Evolutionary conservation across 441 rosid genomes (phyloP).

Genomic region (Syzygium syzygioides): DNA sequence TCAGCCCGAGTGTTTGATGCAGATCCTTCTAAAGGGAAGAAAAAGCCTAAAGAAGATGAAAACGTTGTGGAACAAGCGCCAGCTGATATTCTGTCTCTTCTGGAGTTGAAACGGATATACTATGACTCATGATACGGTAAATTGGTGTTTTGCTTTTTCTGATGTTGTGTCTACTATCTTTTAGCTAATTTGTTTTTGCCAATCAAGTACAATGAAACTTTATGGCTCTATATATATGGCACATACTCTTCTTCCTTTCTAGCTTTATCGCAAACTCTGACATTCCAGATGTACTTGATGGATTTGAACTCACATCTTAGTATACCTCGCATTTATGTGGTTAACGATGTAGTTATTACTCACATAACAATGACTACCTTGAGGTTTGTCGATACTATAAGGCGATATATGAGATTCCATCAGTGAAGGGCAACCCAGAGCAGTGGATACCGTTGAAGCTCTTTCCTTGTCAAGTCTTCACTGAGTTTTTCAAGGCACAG

Average conservation of each 20-base stretch:
- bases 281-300: no score
- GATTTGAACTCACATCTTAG: neutral
- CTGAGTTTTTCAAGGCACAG: neutral
- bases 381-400: slow-evolving; percentile 92
- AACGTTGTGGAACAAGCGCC: slow-evolving; percentile 82
- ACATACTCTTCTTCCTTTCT: neutral
- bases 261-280: neutral
- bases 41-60: slow-evolving; percentile 92
- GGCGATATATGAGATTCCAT: slow-evolving; percentile 84
- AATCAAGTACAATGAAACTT: neutral
- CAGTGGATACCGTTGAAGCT: slow-evolving; percentile 70
- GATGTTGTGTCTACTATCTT: neutral
- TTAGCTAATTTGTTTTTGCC: neutral
- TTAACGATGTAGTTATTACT: slow-evolving; percentile 51
- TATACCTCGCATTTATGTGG: neutral
- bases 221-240: neutral
- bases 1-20: slow-evolving; percentile 87
- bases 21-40: slow-evolving; percentile 76
- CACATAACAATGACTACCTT: slow-evolving; percentile 78
- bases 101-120: slow-evolving; percentile 80
- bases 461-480: neutral
- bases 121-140: slow-evolving; percentile 90
- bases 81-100: slow-evolving; percentile 76
- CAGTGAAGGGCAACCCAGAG: slow-evolving; percentile 61
- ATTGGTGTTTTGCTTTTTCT: neutral